Conservation (phyloP, 1,284 basidiomycete genomes). For the Ceratobasidium sp. region DNA sequence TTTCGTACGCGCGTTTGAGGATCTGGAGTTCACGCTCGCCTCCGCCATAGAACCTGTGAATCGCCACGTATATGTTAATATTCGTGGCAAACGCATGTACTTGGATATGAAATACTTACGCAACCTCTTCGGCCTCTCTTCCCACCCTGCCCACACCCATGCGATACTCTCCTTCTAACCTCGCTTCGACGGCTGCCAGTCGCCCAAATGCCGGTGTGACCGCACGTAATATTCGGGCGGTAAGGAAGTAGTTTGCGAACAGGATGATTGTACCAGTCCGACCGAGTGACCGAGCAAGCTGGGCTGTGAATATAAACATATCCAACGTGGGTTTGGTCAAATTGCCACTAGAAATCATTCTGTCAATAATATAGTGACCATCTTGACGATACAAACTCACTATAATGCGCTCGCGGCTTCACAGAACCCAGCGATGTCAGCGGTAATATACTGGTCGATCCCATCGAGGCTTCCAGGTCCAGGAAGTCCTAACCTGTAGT, state of each 20-base stretch:
- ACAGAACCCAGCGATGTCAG: constrained; percentile 91
- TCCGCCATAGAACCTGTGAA: constrained; percentile 91
- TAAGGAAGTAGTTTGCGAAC: constrained; percentile 85
- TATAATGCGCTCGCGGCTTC: constrained; percentile 89
- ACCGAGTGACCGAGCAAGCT: constrained; percentile 86
- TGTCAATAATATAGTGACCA: not conserved
- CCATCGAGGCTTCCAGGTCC: constrained; percentile 65
- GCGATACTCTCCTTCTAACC: constrained; percentile 83
- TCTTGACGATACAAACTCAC: constrained; percentile 59
- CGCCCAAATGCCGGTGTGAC: constrained; percentile 95
- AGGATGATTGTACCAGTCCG: constrained; percentile 76
- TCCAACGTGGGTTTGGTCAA: constrained; percentile 91
- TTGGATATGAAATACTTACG: constrained; percentile 58
- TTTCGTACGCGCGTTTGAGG: constrained; percentile 77
- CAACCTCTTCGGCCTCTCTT: constrained; percentile 92
- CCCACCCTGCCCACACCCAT: constrained; percentile 87
- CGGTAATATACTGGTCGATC: constrained; percentile 90
- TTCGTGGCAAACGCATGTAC: not conserved
- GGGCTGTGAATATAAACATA: constrained; percentile 90
- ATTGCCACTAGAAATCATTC: constrained; percentile 60
- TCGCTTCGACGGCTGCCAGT: constrained; percentile 79
- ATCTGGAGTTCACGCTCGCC: constrained; percentile 86
- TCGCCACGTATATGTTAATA: not conserved
- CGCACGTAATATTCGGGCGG: constrained; percentile 79
- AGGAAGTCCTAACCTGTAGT: constrained; percentile 66